phyloP scores from a whole-genome alignment of 495 filamentous ascomycete genomes.

The Tuber magnatum region DNA sequence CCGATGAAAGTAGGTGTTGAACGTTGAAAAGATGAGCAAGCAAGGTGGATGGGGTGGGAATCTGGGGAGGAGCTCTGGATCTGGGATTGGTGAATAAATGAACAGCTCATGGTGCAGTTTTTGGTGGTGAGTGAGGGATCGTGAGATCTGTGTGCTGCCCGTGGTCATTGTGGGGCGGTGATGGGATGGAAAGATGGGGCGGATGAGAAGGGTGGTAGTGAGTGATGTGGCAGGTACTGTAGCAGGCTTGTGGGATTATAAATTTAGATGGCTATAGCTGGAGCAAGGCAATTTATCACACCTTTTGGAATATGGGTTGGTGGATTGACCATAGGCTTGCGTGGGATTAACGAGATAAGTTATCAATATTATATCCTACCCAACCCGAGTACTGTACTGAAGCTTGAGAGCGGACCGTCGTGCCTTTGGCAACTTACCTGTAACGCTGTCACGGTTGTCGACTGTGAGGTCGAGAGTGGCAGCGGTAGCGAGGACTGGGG shows the following conservation, averaged over 20 bases:
- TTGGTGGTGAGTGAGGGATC: background rate
- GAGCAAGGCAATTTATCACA: background rate
- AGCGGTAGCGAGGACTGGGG: no score
- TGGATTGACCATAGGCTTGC: background rate
- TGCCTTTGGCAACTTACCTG: background rate
- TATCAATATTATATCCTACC: background rate
- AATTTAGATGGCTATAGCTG: background rate
- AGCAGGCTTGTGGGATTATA: background rate
- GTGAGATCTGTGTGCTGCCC: background rate
- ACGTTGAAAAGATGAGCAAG: background rate
- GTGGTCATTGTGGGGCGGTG: background rate
- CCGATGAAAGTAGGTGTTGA: background rate
- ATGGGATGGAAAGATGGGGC: background rate
- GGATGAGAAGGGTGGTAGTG: background rate
- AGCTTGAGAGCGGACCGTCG: background rate
- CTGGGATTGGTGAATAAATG: background rate
- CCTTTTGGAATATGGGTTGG: background rate
- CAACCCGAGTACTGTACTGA: background rate
- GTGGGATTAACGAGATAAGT: no score
- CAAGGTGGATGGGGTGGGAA: background rate
- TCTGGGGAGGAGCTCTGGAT: constrained; percentile 1
- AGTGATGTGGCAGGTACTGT: constrained; percentile 5
- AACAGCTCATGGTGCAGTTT: constrained; percentile 4
- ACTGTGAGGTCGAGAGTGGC: no score
- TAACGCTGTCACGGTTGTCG: no score